phyloP scores from a whole-genome alignment of 2,329 filamentous ascomycete genomes.

The Apiospora koreana region DNA sequence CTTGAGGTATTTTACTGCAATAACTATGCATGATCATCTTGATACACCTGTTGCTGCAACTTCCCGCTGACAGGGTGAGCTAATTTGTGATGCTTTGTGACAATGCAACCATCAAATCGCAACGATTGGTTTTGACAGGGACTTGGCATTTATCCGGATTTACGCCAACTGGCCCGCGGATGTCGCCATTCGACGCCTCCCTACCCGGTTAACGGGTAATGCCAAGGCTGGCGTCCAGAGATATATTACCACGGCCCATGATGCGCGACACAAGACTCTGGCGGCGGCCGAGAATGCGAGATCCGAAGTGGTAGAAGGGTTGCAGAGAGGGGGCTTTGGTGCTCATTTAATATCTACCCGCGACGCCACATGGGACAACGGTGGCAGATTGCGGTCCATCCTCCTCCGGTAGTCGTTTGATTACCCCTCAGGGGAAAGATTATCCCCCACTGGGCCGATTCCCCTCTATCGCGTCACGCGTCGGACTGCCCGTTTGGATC shows the following conservation, averaged over 20 bases:
- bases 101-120: neutral
- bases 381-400: neutral
- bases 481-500: neutral
- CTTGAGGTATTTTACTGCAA: neutral
- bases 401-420: neutral
- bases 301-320: neutral
- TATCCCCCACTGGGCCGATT: neutral
- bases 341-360: neutral
- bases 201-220: neutral
- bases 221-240: neutral
- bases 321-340: neutral
- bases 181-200: neutral
- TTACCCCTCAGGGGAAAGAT: neutral
- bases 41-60: neutral
- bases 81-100: neutral
- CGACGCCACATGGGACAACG: neutral
- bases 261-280: neutral
- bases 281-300: neutral
- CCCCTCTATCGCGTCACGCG: neutral
- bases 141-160: conserved; percentile 2
- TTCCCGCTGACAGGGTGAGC: neutral
- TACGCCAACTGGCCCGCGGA: neutral
- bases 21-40: neutral
- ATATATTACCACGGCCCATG: neutral
- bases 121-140: neutral